Conservation (phyloP, 2,329 filamentous ascomycete genomes). For the Hysterium pulicare region DNA sequence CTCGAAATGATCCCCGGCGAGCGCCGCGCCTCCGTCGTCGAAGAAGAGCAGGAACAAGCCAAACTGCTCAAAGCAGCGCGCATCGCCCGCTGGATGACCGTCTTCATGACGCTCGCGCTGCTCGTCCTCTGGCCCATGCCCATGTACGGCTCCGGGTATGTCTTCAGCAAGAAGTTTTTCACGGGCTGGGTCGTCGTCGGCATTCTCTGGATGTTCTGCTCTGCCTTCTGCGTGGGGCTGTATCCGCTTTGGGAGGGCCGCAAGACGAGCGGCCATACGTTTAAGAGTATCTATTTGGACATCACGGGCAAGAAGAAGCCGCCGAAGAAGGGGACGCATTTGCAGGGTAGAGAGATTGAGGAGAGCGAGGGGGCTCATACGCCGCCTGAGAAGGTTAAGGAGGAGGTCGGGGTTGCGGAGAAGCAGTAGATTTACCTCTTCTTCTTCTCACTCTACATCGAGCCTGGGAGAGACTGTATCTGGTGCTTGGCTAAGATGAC, state of each 20-base stretch:
- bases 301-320: conserved; percentile 40
- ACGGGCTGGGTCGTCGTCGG: conserved; percentile 67
- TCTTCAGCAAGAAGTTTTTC: conserved; percentile 80
- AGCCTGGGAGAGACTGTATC: too few relatives aligned
- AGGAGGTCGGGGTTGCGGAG: conserved; percentile 14
- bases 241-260: conserved; percentile 81
- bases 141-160: conserved; percentile 77
- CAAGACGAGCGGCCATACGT: conserved; percentile 59
- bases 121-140: conserved; percentile 89
- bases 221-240: conserved; percentile 68
- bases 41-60: conserved; percentile 42
- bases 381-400: conserved; percentile 15
- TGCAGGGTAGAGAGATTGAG: conserved; percentile 10
- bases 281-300: conserved; percentile 61
- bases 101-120: conserved; percentile 65
- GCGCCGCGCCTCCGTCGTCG: conserved; percentile 27
- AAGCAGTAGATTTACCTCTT: conserved; percentile 14
- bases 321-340: conserved; percentile 2
- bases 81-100: conserved; percentile 57
- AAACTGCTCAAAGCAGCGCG: conserved; percentile 43
- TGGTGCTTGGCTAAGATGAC: too few relatives aligned
- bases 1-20: conserved; percentile 61
- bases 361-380: conserved; percentile 17
- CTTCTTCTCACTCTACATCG: too few relatives aligned
- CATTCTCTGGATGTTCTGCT: conserved; percentile 77